Percentiles rank a stretch among this genome's conserved stretches.
Conservation (phyloP, 805 yeast genomes). For the Wickerhamomyces queroliae region DNA sequence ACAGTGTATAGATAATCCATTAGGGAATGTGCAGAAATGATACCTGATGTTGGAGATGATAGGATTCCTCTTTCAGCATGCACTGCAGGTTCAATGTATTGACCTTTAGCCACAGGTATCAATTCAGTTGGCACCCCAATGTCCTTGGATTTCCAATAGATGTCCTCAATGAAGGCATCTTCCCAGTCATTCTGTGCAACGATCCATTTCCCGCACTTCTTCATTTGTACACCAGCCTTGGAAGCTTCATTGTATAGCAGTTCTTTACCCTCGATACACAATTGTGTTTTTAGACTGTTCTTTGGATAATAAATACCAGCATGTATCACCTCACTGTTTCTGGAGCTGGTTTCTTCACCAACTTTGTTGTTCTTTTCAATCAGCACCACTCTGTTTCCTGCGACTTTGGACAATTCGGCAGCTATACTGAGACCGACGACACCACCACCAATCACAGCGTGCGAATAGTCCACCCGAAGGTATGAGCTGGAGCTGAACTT, state of each 20-base stretch:
- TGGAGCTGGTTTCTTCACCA: constrained; percentile 81
- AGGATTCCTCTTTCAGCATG: constrained; percentile 56
- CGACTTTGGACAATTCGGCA: constrained; percentile 47
- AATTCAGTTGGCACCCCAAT: constrained; percentile 58
- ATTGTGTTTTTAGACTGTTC: constrained; percentile 55
- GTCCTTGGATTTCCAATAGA: constrained; percentile 43
- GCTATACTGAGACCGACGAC: constrained; percentile 81
- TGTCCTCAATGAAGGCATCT: constrained; percentile 46
- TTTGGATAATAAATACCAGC: constrained; percentile 83
- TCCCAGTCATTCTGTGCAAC: constrained; percentile 75
- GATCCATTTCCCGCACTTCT: constrained; percentile 76
- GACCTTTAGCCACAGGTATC: constrained; percentile 40
- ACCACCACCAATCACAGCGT: constrained; percentile 79
- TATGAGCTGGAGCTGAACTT: constrained; percentile 10
- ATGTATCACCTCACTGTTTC: constrained; percentile 91
- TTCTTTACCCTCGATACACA: constrained; percentile 74
- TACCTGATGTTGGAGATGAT: constrained; percentile 80
- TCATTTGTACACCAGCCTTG: constrained; percentile 48
- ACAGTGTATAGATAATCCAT: constrained; percentile 51
- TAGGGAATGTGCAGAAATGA: constrained; percentile 73
- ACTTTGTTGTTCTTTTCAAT: constrained; percentile 60
- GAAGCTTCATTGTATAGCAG: constrained; percentile 47
- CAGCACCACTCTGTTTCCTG: constrained; percentile 50
- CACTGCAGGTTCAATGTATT: constrained; percentile 57
- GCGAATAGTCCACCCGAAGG: constrained; percentile 47